Percentiles rank a stretch among this genome's conserved stretches.
These are phyloP conservation scores for Dissophora globulifera DNA, from an alignment of 192 early-diverging fungal species.

Conservation along the genomic window DNA sequence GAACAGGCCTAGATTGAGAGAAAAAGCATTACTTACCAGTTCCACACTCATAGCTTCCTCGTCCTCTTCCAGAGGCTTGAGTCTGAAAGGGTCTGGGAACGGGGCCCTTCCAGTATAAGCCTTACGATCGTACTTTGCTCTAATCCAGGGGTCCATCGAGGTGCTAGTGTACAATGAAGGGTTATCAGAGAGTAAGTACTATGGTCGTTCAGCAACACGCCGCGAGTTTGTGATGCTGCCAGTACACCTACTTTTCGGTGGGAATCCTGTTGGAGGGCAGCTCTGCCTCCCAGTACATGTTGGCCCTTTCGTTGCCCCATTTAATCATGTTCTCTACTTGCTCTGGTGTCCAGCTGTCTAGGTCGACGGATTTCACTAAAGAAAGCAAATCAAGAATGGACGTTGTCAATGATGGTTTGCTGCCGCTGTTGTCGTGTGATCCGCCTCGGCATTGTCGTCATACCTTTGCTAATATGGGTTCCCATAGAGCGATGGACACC, in stretches of 20 bases:
- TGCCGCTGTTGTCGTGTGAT: too few species aligned
- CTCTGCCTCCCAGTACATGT: constrained; percentile 71
- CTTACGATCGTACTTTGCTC: constrained; percentile 83
- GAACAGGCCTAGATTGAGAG: too few species aligned
- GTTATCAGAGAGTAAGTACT: too few species aligned
- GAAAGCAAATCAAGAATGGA: not conserved
- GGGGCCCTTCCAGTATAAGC: constrained; percentile 77
- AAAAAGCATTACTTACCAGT: constrained; percentile 13
- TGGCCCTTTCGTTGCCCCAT: constrained; percentile 82
- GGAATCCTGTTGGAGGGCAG: constrained; percentile 57
- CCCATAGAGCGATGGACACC: constrained; percentile 86
- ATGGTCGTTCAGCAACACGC: too few species aligned
- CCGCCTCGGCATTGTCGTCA: too few species aligned
- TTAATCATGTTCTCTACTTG: constrained; percentile 82
- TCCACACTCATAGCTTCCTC: constrained; percentile 37
- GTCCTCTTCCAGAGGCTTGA: constrained; percentile 52
- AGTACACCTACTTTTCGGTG: constrained; percentile 64
- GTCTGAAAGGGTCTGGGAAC: constrained; percentile 77
- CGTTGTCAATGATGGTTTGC: constrained; percentile 1
- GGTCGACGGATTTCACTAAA: constrained; percentile 84
- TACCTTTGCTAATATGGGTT: constrained; percentile 88
- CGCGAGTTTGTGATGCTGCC: too few species aligned
- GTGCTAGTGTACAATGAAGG: constrained; percentile 7
- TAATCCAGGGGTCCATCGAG: constrained; percentile 77
- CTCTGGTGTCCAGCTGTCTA: constrained; percentile 83